phyloP scores from a whole-genome alignment of 169 alveolate species.

The Eimeria zaria region DNA sequence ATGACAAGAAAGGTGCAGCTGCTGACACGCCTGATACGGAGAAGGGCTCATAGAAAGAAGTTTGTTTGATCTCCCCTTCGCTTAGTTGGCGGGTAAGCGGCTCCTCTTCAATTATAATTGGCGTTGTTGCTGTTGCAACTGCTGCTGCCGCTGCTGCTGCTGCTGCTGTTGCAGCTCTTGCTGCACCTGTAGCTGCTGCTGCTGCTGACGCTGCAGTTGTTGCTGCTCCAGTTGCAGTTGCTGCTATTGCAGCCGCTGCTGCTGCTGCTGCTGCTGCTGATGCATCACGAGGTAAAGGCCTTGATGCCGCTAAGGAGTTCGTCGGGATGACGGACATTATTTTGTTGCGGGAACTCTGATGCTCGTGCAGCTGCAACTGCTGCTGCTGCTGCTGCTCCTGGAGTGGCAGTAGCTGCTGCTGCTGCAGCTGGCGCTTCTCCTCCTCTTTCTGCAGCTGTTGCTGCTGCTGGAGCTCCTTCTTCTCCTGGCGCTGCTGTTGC shows the following conservation, averaged over 20 bases:
- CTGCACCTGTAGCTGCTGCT: neutral
- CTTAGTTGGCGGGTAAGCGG: neutral
- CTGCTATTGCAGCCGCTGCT: slow-evolving; percentile 19
- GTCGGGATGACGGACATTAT: neutral
- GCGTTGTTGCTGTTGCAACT: slow-evolving; percentile 3
- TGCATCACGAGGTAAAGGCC: neutral
- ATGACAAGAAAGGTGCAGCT: neutral
- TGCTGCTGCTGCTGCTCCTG: neutral
- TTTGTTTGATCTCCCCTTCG: neutral
- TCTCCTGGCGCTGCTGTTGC: neutral
- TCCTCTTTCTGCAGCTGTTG: neutral
- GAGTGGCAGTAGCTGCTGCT: no score
- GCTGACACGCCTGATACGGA: neutral
- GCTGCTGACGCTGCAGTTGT: slow-evolving; percentile 19
- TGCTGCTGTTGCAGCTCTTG: slow-evolving; percentile 5
- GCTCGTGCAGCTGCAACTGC: neutral
- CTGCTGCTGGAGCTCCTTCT: neutral
- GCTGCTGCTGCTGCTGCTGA: slow-evolving; percentile 18
- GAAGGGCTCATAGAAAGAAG: neutral
- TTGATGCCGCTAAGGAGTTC: neutral
- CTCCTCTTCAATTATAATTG: neutral
- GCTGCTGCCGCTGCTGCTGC: neutral
- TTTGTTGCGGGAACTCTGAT: neutral
- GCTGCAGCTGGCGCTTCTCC: no score
- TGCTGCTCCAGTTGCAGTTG: slow-evolving; percentile 3